Evolutionary conservation across 2,329 filamentous ascomycete genomes (phyloP).

Genomic region (Mycosphaerella arachidis): DNA sequence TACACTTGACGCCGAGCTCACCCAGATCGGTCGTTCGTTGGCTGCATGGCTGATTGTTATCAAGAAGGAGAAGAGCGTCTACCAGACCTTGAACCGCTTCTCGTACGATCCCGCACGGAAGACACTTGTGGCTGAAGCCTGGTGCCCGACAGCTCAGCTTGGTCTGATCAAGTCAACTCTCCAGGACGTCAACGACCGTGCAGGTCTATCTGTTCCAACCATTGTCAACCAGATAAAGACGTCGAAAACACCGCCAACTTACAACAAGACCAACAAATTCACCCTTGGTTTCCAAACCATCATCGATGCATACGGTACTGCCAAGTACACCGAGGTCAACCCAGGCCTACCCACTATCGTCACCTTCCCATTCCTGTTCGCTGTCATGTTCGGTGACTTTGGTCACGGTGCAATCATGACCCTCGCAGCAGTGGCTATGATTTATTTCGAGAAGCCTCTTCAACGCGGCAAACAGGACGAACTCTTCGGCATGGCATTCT

Average conservation of each 20-base stretch:
- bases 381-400: constrained; percentile 99
- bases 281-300: constrained; percentile 98
- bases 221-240: constrained; percentile 98
- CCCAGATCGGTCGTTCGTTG: constrained; percentile 85
- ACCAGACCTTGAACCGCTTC: constrained; percentile 90
- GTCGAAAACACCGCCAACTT: constrained; percentile 95
- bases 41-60: constrained; percentile 97
- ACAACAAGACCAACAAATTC: constrained; percentile 97
- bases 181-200: constrained; percentile 93
- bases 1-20: constrained; percentile 86
- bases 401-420: constrained; percentile 92
- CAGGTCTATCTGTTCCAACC: constrained; percentile 92
- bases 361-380: constrained; percentile 98
- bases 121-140: constrained; percentile 94
- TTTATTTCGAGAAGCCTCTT: constrained; percentile 89
- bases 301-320: constrained; percentile 95
- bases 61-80: constrained; percentile 97
- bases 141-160: constrained; percentile 90
- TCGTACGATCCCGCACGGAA: constrained; percentile 94
- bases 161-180: constrained; percentile 86
- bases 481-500: constrained; percentile 97
- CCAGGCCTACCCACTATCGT: constrained; percentile 91
- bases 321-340: constrained; percentile 96
- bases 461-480: constrained; percentile 86
- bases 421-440: constrained; percentile 79